Conservation (phyloP, 257 asterid genomes). For the Scutellaria galericulata region DNA sequence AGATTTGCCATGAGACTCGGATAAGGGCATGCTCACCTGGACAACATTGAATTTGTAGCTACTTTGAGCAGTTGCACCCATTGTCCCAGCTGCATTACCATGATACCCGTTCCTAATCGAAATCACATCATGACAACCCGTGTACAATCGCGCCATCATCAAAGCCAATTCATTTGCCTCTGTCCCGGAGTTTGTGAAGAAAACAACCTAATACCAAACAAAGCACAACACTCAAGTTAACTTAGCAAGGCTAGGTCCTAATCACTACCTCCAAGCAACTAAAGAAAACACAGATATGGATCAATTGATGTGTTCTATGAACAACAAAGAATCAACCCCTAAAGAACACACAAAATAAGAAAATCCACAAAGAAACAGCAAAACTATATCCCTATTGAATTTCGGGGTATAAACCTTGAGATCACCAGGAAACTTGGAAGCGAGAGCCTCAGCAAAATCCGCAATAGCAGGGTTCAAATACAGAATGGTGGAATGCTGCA, state of each 20-base stretch:
- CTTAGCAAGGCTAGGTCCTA: background rate
- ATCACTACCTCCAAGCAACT: background rate
- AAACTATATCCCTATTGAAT: background rate
- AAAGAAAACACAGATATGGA: background rate
- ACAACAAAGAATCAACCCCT: background rate
- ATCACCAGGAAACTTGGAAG: constrained; percentile 76
- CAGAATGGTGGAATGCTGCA: constrained; percentile 88
- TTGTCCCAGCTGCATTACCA: constrained; percentile 88
- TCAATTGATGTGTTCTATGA: too few species aligned
- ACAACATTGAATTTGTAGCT: constrained; percentile 84
- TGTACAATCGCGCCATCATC: constrained; percentile 80
- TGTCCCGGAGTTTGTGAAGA: constrained; percentile 94
- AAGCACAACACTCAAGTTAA: background rate
- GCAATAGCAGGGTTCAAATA: constrained; percentile 81
- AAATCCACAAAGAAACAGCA: background rate
- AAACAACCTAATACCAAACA: constrained; percentile 62
- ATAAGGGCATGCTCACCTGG: constrained; percentile 55
- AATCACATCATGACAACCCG: constrained; percentile 73
- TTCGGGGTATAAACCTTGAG: constrained; percentile 68
- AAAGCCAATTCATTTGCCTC: constrained; percentile 95
- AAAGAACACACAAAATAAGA: background rate
- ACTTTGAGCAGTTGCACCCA: constrained; percentile 89
- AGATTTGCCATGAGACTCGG: background rate
- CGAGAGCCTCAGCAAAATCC: constrained; percentile 90
- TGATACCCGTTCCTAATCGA: constrained; percentile 91